Base-by-base conservation (phyloP, 2,329 filamentous ascomycete genomes). In the Madurella mycetomatis region DNA sequence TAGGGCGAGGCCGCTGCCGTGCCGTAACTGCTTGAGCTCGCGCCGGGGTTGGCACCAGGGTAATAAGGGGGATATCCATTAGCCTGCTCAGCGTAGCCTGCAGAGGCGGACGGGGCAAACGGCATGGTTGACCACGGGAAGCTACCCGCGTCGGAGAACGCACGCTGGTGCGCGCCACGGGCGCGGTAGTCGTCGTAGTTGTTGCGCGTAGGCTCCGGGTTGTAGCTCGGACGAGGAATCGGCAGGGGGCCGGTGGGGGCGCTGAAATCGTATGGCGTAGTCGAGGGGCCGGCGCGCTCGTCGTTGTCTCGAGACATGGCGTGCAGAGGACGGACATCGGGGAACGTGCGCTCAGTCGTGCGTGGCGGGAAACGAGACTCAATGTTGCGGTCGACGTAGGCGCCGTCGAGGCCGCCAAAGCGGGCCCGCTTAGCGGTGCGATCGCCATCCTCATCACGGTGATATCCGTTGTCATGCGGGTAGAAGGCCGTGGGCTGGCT, bases 401-500 rank as follows among this genome's bases (percentile, higher is more conserved):
- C 57, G 34, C 56, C 53, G 2, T 51, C 50, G 12, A 58, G 37
- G n/a, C 65, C 63, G 17, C 58, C 58, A 19, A 61, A 49, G 13
- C 66, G 62, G 51, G 62, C 64, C 9, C 67, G 65, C 57, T 71
- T 70, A 51, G 66, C 65, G 34, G 56, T 42, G 11, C 66, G 60
- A 12, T 60, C 60, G 30, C 53, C 51, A 39, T 41, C 18, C 2
- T 25, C 15, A 40, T 30, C 30, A 4, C n/a, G 49, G 32, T 53
- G 47, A n/a, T 55, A 41, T 47, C 62, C 57, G 19, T 31, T 30
- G 16, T 55, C 60, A 1, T 54, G 42, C 50, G 58, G 58, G 41
- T 55, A 60, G 37, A 55, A 32, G 2, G 43, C 54, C 25, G 56
- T 51, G 15, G 65, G 60, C 47, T 67, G 66, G 58, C 65, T 67